phyloP scores from a whole-genome alignment of 306 rosid species.

The Styphnolobium japonicum region DNA sequence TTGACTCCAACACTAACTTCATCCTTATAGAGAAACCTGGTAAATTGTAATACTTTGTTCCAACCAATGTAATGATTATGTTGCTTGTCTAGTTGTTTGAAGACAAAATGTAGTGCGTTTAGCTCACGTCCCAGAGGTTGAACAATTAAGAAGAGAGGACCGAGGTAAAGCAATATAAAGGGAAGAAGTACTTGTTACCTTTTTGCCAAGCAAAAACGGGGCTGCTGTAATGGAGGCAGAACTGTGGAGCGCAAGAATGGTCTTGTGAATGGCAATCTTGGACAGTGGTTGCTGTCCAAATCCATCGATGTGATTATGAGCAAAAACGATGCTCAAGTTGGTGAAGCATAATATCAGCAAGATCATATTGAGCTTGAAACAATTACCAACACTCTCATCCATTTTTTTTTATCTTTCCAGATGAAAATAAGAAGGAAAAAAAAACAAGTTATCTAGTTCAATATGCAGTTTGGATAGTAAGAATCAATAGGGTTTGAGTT shows the following conservation, averaged over 20 bases:
- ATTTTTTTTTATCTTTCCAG: not conserved
- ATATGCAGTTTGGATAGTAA: not conserved
- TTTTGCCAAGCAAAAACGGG: conserved; percentile 41
- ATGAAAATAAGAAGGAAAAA: not conserved
- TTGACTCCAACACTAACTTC: too few species aligned
- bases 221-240: conserved; percentile 40
- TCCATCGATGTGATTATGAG: not conserved
- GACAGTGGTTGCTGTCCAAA: conserved; percentile 60
- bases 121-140: too few species aligned
- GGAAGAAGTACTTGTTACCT: conserved; percentile 17
- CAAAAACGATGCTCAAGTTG: not conserved
- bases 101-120: too few species aligned
- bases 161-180: not conserved
- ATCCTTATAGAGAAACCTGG: too few species aligned
- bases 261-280: conserved; percentile 54
- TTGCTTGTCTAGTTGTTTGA: too few species aligned
- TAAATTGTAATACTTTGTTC: too few species aligned
- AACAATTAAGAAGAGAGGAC: too few species aligned
- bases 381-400: not conserved
- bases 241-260: conserved; percentile 30
- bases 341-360: conserved; percentile 7
- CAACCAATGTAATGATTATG: too few species aligned
- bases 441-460: not conserved
- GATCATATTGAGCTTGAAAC: not conserved
- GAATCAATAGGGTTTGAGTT: not conserved